Conservation (phyloP, 169 alveolate species). For the Cryptosporidium ubiquitum region DNA sequence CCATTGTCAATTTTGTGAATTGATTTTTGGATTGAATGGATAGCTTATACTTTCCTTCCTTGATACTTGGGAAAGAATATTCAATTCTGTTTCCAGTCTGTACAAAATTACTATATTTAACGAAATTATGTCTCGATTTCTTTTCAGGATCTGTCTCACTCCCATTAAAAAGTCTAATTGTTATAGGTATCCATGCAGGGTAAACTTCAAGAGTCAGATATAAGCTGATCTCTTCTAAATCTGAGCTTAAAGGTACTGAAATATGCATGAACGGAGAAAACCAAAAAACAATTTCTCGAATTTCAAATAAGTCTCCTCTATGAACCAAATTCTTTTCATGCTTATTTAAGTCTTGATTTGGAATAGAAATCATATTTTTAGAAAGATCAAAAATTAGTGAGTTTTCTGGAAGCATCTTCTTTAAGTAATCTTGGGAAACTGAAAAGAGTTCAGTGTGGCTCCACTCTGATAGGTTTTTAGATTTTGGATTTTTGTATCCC, state of each 20-base stretch:
- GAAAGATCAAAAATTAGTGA: constrained; percentile 7
- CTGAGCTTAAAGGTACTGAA: constrained; percentile 19
- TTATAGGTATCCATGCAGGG: constrained; percentile 54
- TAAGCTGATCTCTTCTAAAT: constrained; percentile 20
- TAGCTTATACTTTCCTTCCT: constrained; percentile 32
- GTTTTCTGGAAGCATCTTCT: constrained; percentile 11
- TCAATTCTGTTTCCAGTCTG: constrained; percentile 36
- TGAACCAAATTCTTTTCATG: background rate
- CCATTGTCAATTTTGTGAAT: constrained; percentile 22
- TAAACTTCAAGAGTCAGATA: background rate
- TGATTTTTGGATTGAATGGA: constrained; percentile 8
- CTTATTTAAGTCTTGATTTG: background rate
- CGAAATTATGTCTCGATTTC: background rate
- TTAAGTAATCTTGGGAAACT: constrained; percentile 9
- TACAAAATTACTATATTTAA: background rate
- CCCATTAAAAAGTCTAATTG: background rate
- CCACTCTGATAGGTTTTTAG: background rate
- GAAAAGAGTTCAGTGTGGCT: constrained; percentile 30
- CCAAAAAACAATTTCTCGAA: constrained; percentile 39
- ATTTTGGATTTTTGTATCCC: background rate
- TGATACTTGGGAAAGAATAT: constrained; percentile 15
- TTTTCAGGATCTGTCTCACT: background rate
- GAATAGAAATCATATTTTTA: background rate
- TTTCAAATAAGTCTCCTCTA: constrained; percentile 21
- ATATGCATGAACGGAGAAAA: constrained; percentile 64